phyloP scores from a whole-genome alignment of 2,329 filamentous ascomycete genomes.

The Alternaria angustiovoidea region DNA sequence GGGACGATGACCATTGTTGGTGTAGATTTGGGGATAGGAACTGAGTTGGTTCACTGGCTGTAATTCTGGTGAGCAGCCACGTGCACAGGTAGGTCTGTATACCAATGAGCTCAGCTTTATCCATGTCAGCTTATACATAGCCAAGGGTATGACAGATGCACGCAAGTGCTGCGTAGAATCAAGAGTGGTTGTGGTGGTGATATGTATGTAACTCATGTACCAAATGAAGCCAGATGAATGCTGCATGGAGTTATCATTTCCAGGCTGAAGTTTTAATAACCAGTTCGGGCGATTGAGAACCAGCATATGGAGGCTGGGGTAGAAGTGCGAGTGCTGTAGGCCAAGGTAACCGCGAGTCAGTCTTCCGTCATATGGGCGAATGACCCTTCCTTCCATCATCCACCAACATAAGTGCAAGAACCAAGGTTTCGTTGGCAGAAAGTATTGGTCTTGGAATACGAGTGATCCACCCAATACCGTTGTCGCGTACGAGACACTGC shows the following conservation, averaged over 20 bases:
- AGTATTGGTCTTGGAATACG: neutral
- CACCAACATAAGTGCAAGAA: neutral
- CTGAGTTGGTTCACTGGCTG: neutral
- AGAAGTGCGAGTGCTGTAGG: neutral
- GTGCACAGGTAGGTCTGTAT: neutral
- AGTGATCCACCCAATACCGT: neutral
- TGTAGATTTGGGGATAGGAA: neutral
- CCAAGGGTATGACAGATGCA: neutral
- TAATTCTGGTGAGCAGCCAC: neutral
- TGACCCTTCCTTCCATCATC: neutral
- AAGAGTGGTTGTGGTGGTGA: neutral
- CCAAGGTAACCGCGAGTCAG: neutral
- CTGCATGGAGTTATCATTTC: neutral
- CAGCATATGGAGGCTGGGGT: neutral
- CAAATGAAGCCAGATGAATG: neutral
- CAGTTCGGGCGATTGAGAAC: accelerated
- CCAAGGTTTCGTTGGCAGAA: neutral
- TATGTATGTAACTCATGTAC: neutral
- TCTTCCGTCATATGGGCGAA: neutral
- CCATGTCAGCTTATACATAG: neutral
- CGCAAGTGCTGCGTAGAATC: neutral
- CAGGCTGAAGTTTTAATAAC: too few species aligned
- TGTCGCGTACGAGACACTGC: neutral
- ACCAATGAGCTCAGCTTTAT: neutral
- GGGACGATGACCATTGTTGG: neutral